These are phyloP conservation scores for Erigeron philadelphicus DNA, from an alignment of 140 eudicot genomes.

Conservation along the genomic window DNA sequence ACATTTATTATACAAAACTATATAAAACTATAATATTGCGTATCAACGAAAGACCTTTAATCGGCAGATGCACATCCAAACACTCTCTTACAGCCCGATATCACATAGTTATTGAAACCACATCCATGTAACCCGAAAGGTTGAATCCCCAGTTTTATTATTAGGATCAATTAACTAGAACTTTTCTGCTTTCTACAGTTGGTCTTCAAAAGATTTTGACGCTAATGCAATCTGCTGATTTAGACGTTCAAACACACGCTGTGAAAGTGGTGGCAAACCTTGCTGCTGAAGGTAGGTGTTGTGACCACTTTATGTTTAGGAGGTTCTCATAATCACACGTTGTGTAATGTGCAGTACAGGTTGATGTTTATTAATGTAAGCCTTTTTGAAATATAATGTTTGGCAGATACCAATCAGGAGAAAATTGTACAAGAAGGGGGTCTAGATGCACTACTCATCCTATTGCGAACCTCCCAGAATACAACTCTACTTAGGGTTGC, in stretches of 20 bases:
- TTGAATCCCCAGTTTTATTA: neutral
- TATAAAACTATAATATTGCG: too few relatives aligned
- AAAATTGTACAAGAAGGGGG: slow-evolving; percentile 95
- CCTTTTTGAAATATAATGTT: slow-evolving; percentile 6
- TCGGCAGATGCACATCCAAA: neutral
- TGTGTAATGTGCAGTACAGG: slow-evolving; percentile 5
- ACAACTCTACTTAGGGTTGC: slow-evolving; percentile 89
- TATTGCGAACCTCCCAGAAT: slow-evolving; percentile 70
- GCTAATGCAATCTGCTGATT: slow-evolving; percentile 63
- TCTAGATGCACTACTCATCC: slow-evolving; percentile 78
- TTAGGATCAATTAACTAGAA: slow-evolving; percentile 3
- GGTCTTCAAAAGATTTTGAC: slow-evolving; percentile 85
- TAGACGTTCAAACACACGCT: slow-evolving; percentile 87
- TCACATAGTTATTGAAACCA: neutral
- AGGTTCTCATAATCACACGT: slow-evolving; percentile 2
- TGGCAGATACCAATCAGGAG: slow-evolving; percentile 80
- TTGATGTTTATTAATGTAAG: slow-evolving; percentile 7
- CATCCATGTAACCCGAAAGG: neutral
- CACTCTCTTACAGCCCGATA: neutral
- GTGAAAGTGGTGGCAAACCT: slow-evolving; percentile 95
- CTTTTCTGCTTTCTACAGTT: slow-evolving; percentile 41
- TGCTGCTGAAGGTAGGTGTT: slow-evolving; percentile 84
- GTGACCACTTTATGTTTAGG: neutral
- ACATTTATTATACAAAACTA: too few relatives aligned
- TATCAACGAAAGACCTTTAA: too few relatives aligned